These are phyloP conservation scores for Turritis glabra DNA, from an alignment of 345 rosid species.

Conservation along the genomic window DNA sequence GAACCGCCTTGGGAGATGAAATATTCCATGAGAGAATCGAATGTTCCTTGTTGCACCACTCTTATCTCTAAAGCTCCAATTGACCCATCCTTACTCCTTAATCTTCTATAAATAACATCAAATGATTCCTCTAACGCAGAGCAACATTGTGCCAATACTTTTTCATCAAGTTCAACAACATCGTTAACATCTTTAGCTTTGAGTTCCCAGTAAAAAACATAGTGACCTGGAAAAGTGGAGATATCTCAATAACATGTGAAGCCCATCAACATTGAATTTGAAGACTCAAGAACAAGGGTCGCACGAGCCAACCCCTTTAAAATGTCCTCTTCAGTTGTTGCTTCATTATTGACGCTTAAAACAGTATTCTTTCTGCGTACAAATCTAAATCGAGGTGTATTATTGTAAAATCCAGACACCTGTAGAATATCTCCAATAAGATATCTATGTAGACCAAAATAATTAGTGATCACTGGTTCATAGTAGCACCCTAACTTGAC, in stretches of 20 bases:
- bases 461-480: conserved; percentile 67
- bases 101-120: conserved; percentile 46
- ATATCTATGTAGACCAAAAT: conserved; percentile 49
- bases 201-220: no score
- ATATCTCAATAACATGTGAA: conserved; percentile 59
- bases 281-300: conserved; percentile 44
- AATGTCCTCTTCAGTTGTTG: conserved; percentile 66
- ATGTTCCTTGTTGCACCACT: no score
- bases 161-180: conserved; percentile 32
- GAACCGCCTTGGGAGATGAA: no score
- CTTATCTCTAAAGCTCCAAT: no score
- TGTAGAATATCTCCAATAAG: conserved; percentile 64
- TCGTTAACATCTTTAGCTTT: conserved; percentile 30
- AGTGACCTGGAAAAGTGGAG: conserved; percentile 57
- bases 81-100: conserved; percentile 44
- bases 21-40: no score
- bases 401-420: conserved; percentile 64
- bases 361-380: conserved; percentile 53
- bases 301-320: conserved; percentile 53
- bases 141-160: conserved; percentile 58
- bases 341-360: conserved; percentile 54
- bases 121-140: conserved; percentile 52
- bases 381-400: conserved; percentile 57
- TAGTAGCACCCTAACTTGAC: no score
- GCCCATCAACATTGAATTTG: conserved; percentile 44